Evolutionary conservation across 2,329 filamentous ascomycete species (phyloP).

Genomic region (Trichophyton rubrum): DNA sequence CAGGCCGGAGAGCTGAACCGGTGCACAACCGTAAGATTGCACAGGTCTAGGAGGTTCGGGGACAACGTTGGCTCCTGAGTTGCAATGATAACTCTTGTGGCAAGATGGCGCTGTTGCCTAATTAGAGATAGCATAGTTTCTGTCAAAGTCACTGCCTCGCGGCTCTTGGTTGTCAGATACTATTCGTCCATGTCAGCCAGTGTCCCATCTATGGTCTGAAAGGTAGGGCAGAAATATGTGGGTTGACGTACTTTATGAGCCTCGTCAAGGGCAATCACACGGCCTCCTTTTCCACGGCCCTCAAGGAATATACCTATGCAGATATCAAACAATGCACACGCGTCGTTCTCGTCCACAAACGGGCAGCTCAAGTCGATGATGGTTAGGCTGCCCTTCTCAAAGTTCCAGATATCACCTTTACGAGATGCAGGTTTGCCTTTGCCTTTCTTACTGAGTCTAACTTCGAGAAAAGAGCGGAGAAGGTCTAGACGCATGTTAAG

Average conservation of each 20-base stretch:
- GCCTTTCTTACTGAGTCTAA: neutral
- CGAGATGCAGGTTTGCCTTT: no score
- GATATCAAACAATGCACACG: slow-evolving; percentile 62
- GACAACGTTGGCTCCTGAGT: slow-evolving; percentile 68
- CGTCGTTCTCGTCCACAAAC: slow-evolving; percentile 52
- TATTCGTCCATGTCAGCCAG: slow-evolving; percentile 15
- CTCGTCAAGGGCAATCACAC: slow-evolving; percentile 60
- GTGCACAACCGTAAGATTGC: slow-evolving; percentile 59
- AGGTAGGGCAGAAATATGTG: neutral
- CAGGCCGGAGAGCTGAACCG: slow-evolving; percentile 56
- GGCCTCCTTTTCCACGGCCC: slow-evolving; percentile 37
- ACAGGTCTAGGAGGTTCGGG: slow-evolving; percentile 55
- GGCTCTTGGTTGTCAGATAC: slow-evolving; percentile 47
- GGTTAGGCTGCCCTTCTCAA: slow-evolving; percentile 41
- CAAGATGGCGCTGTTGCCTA: slow-evolving; percentile 58
- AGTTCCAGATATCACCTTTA: slow-evolving; percentile 10
- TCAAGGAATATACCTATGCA: slow-evolving; percentile 55
- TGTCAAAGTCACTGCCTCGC: slow-evolving; percentile 47
- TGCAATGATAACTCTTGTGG: slow-evolving; percentile 54
- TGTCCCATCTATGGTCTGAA: neutral
- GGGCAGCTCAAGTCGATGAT: slow-evolving; percentile 64
- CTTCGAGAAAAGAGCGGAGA: slow-evolving; percentile 50
- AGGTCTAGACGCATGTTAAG: slow-evolving; percentile 49
- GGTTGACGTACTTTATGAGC: slow-evolving; percentile 52
- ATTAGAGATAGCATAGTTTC: slow-evolving; percentile 51